These are phyloP conservation scores for Leishmania martiniquensis DNA, from an alignment of 208 protist species.

Conservation along the genomic window DNA sequence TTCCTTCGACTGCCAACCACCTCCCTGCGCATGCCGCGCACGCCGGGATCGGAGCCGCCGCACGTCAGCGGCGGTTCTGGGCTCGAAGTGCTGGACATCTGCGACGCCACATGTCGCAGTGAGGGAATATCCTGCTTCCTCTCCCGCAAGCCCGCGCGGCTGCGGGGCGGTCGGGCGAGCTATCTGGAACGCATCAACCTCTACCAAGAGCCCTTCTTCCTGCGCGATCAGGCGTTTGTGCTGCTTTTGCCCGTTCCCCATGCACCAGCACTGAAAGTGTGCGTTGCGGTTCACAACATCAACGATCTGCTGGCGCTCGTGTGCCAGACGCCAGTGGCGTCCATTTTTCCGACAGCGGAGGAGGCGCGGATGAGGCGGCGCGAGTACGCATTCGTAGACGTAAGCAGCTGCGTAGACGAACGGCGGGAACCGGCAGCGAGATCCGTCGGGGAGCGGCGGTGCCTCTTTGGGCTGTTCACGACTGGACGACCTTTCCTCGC, in stretches of 20 bases:
- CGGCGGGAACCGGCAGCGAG: not conserved
- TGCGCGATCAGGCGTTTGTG: constrained; percentile 62
- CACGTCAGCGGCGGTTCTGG: not conserved
- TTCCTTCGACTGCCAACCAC: constrained; percentile 52
- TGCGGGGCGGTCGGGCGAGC: constrained; percentile 57
- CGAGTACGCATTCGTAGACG: constrained; percentile 24
- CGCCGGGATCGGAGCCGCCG: not conserved
- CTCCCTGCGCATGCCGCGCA: not conserved
- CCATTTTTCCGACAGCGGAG: constrained; percentile 41
- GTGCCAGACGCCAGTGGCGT: constrained; percentile 37
- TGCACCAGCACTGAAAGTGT: constrained; percentile 61
- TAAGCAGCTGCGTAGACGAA: constrained; percentile 8
- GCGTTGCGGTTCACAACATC: constrained; percentile 69
- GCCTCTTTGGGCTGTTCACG: constrained; percentile 42
- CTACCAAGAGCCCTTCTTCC: constrained; percentile 69
- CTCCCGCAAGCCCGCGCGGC: constrained; percentile 37
- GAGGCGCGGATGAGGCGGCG: constrained; percentile 46
- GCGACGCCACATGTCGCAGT: constrained; percentile 42
- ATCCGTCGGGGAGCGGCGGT: constrained; percentile 29
- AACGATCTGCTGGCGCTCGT: constrained; percentile 69
- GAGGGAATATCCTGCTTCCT: constrained; percentile 68
- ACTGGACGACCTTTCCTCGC: constrained; percentile 11
- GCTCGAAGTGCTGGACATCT: constrained; percentile 50
- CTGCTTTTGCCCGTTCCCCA: constrained; percentile 69
- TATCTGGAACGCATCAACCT: constrained; percentile 66